phyloP scores from a whole-genome alignment of 352 stramenopile genomes.

The Pythium vanterpoolii region DNA sequence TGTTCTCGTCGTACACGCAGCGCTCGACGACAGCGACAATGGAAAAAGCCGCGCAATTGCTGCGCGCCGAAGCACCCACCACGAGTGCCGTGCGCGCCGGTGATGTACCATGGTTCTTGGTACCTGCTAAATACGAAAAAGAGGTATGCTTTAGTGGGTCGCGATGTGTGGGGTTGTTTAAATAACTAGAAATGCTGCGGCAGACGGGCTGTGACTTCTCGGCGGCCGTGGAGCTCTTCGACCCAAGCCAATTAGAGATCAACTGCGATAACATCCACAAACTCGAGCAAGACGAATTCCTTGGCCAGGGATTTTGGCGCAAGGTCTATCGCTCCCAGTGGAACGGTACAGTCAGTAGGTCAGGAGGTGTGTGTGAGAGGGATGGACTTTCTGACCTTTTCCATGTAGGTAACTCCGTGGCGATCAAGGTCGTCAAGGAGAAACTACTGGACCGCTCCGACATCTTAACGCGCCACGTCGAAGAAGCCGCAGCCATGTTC shows the following conservation, averaged over 20 bases:
- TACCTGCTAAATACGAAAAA: conserved; percentile 40
- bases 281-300: conserved; percentile 42
- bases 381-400: neutral
- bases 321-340: conserved; percentile 66
- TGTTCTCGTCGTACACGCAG: conserved; percentile 32
- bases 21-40: neutral
- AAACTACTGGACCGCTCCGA: conserved; percentile 46
- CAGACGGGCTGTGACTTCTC: conserved; percentile 71
- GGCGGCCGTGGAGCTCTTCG: conserved; percentile 45
- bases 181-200: neutral
- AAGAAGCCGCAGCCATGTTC: conserved; percentile 69
- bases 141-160: conserved; percentile 24
- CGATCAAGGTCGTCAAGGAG: conserved; percentile 69
- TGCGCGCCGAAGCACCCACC: conserved; percentile 9
- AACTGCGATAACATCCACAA: conserved; percentile 68
- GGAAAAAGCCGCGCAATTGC: conserved; percentile 3
- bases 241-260: conserved; percentile 55
- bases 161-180: neutral
- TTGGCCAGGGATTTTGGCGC: conserved; percentile 71
- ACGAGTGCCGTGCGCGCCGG: neutral
- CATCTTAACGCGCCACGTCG: conserved; percentile 69
- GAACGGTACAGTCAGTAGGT: conserved; percentile 39
- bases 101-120: conserved; percentile 46
- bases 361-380: neutral
- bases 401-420: conserved; percentile 44